Base-by-base conservation (phyloP, 768 basidiomycete genomes). In the Lenzites betulinus region DNA sequence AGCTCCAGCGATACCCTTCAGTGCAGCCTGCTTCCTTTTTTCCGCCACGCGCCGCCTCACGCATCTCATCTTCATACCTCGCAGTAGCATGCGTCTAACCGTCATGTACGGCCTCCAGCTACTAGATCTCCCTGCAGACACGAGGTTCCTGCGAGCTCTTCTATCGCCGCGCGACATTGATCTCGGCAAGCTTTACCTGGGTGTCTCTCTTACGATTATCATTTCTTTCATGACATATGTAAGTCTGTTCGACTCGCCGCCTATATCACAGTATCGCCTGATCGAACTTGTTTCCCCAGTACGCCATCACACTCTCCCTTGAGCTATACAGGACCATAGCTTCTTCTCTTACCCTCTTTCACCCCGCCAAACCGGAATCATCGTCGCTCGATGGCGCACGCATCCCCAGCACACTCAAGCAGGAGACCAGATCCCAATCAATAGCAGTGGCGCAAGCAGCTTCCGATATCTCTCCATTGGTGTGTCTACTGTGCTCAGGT, bases 151-250 rank as follows among this genome's bases (percentile, higher is more conserved):
- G 13, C 46, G 0, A 43, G 13, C n/a, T 18, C 18, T 8, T 22
- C 13, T 18, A 8, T 43, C 18, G 18, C 22, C 38, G 22, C 7
- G 22, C 44, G 44, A 25, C 3, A n/a, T 46, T 3, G 44, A 46
- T 15, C 5, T 46, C 22, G 39, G 36, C 28, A 41, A 22, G 6
- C 39, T 25, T 12, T 50, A 30, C 18, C 46, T 54, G 28, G 39
- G 18, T 4, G 30, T 50, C 20, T 11, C 39, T 11, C 38, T 54
- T 7, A 39, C 39, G 39, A 23, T 54, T 12, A 26, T 60, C 20
- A 41, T 43, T 13, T 25, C 48, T 3, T 33, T 60, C 20, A 60
- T 42, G 52, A 60, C 52, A 28, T 60, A 54, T 44, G 59, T 60
- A 33, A 36, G 59, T 54, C 30, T 33, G 11, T 33, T 5, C 30